Conservation (phyloP, 2,329 filamentous ascomycete species). For the Curvularia hawaiiensis region DNA sequence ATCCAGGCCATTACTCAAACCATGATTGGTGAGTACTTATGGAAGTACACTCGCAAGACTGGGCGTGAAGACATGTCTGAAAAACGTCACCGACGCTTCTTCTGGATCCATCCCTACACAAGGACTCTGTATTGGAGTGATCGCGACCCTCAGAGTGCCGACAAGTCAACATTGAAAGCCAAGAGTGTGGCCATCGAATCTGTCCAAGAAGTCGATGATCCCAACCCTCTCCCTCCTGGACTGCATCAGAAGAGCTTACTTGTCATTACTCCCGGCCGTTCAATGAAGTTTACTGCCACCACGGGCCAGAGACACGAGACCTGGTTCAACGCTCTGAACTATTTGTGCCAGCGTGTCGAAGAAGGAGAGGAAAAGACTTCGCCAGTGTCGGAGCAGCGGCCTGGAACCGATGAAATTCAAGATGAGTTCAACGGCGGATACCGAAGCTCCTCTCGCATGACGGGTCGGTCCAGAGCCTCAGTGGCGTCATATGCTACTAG, state of each 20-base stretch:
- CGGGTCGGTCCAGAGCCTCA: slow-evolving; percentile 62
- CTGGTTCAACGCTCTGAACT: slow-evolving; percentile 97
- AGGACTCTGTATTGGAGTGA: slow-evolving; percentile 97
- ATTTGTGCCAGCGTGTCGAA: slow-evolving; percentile 77
- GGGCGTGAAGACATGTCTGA: slow-evolving; percentile 88
- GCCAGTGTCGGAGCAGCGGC: slow-evolving; percentile 25
- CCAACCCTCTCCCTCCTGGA: slow-evolving; percentile 93
- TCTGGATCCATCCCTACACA: slow-evolving; percentile 99
- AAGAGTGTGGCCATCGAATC: slow-evolving; percentile 96
- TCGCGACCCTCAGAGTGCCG: slow-evolving; percentile 78
- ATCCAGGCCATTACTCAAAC: slow-evolving; percentile 99
- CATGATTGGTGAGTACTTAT: slow-evolving; percentile 98
- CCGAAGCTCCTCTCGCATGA: slow-evolving; percentile 57
- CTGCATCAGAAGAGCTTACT: slow-evolving; percentile 93
- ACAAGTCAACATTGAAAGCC: slow-evolving; percentile 74
- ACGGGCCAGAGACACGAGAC: slow-evolving; percentile 96
- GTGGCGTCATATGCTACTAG: slow-evolving; percentile 80
- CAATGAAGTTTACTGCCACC: slow-evolving; percentile 91
- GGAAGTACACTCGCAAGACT: slow-evolving; percentile 97
- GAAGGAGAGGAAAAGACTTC: slow-evolving; percentile 49
- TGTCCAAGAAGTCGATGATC: slow-evolving; percentile 88
- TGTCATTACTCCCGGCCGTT: slow-evolving; percentile 84
- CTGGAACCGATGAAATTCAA: slow-evolving; percentile 64
- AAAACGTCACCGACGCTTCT: slow-evolving; percentile 91
- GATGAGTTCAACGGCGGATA: slow-evolving; percentile 77